Evolutionary conservation across 176 grass and related monocot genomes (phyloP).

Genomic region (Avena eriantha): DNA sequence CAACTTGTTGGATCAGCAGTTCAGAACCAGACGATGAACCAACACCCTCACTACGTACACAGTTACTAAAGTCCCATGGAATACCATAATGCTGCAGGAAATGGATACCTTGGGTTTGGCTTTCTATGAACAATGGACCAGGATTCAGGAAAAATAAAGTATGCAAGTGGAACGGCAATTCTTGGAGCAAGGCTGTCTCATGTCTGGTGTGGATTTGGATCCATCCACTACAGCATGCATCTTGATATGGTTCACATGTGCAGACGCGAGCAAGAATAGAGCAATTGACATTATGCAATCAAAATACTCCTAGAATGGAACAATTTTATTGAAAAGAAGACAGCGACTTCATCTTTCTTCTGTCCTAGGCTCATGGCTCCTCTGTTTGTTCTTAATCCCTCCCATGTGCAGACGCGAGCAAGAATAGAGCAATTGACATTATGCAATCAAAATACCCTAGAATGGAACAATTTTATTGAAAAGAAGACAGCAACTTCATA

Average conservation of each 20-base stretch:
- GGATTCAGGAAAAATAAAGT: neutral
- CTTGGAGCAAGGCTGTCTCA: neutral
- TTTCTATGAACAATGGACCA: neutral
- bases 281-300: slow-evolving; percentile 32
- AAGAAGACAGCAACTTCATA: slow-evolving; percentile 57
- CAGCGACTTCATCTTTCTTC: slow-evolving; percentile 64
- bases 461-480: slow-evolving; percentile 42
- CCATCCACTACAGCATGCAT: neutral
- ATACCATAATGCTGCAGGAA: neutral
- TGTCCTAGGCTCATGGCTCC: slow-evolving; percentile 40
- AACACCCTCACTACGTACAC: neutral
- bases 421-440: slow-evolving; percentile 47
- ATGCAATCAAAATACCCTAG: neutral
- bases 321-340: slow-evolving; percentile 43
- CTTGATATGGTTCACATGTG: slow-evolving; percentile 7
- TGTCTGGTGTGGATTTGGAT: neutral
- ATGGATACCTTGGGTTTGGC: neutral
- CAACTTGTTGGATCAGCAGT: neutral
- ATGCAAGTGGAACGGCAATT: slow-evolving; percentile 10
- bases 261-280: slow-evolving; percentile 38
- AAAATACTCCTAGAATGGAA: slow-evolving; percentile 7
- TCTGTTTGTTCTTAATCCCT: slow-evolving; percentile 42
- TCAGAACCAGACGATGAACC: slow-evolving; percentile 21
- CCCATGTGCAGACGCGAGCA: neutral
- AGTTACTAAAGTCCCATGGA: slow-evolving; percentile 20